Conservation (phyloP, 176 grass and related monocot genomes). For the Avena sativa region DNA sequence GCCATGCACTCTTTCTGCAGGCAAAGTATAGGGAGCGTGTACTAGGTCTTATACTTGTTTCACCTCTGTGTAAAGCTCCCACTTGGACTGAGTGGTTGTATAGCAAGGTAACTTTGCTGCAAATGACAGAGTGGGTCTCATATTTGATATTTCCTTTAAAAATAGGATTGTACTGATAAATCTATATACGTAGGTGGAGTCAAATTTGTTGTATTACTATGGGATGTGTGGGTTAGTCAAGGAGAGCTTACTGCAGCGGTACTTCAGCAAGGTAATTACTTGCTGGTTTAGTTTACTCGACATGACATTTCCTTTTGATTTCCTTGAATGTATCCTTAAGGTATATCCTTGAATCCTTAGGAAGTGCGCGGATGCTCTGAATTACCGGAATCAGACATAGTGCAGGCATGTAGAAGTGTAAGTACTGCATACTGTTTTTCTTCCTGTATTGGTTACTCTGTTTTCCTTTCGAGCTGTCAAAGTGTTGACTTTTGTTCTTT, state of each 20-base stretch:
- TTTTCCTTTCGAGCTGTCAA: slow-evolving; percentile 35
- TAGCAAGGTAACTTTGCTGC: slow-evolving; percentile 70
- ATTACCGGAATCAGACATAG: slow-evolving; percentile 92
- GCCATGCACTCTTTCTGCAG: slow-evolving; percentile 50
- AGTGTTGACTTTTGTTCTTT: slow-evolving; percentile 20
- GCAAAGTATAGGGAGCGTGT: slow-evolving; percentile 94
- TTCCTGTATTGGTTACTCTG: background rate
- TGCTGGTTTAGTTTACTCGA: slow-evolving; percentile 11
- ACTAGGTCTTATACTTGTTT: slow-evolving; percentile 90
- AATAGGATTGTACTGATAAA: slow-evolving; percentile 32
- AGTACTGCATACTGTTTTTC: slow-evolving; percentile 33
- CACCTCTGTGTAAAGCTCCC: slow-evolving; percentile 87
- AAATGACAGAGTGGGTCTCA: background rate
- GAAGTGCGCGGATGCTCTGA: slow-evolving; percentile 88
- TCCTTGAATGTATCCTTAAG: slow-evolving; percentile 33
- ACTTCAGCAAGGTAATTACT: slow-evolving; percentile 86
- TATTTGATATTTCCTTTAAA: slow-evolving; percentile 10
- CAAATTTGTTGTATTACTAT: slow-evolving; percentile 98
- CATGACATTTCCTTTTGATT: slow-evolving; percentile 25
- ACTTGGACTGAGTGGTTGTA: slow-evolving; percentile 97
- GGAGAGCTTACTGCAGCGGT: slow-evolving; percentile 89
- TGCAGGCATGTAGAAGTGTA: slow-evolving; percentile 94
- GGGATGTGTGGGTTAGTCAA: slow-evolving; percentile 92
- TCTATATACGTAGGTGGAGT: slow-evolving; percentile 61
- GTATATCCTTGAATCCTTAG: slow-evolving; percentile 53